Percentiles rank a stretch among this genome's conserved stretches.
Evolutionary conservation across 2,329 filamentous ascomycete species (phyloP).

Genomic region (Cladobotryum mycophilum): DNA sequence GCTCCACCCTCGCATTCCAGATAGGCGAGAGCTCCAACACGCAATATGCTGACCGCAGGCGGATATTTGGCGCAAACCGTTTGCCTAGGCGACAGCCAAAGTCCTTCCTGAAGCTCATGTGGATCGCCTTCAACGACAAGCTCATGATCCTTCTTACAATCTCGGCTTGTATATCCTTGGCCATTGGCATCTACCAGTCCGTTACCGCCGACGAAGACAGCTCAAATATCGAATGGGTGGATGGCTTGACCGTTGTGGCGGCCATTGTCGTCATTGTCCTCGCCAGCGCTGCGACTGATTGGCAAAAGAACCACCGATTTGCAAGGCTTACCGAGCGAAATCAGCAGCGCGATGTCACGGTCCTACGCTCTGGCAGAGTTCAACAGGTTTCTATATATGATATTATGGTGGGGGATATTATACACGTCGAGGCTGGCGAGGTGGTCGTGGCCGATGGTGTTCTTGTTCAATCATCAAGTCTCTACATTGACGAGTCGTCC

Average conservation of each 20-base stretch:
- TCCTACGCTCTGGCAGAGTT: slow-evolving; percentile 67
- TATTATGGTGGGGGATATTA: slow-evolving; percentile 65
- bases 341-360: slow-evolving; percentile 66
- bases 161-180: slow-evolving; percentile 67
- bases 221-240: slow-evolving; percentile 69
- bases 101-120: slow-evolving; percentile 58
- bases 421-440: slow-evolving; percentile 68
- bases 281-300: slow-evolving; percentile 74
- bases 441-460: slow-evolving; percentile 65
- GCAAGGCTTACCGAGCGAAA: slow-evolving; percentile 77
- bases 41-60: slow-evolving; percentile 52
- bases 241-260: slow-evolving; percentile 72
- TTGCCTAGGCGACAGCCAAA: slow-evolving; percentile 57
- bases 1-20: slow-evolving; percentile 23
- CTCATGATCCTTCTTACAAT: slow-evolving; percentile 65
- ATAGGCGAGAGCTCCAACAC: slow-evolving; percentile 21
- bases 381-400: slow-evolving; percentile 65
- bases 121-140: slow-evolving; percentile 80
- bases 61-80: slow-evolving; percentile 61
- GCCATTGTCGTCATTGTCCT: slow-evolving; percentile 71
- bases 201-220: slow-evolving; percentile 45
- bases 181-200: slow-evolving; percentile 68
- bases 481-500: slow-evolving; percentile 67
- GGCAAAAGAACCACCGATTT: slow-evolving; percentile 76
- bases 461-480: slow-evolving; percentile 48